Evolutionary conservation across 129 eudicot genomes (phyloP), one percentile per base, ranked within the genome.

Genomic region (Saposhnikovia divaricata): DNA sequence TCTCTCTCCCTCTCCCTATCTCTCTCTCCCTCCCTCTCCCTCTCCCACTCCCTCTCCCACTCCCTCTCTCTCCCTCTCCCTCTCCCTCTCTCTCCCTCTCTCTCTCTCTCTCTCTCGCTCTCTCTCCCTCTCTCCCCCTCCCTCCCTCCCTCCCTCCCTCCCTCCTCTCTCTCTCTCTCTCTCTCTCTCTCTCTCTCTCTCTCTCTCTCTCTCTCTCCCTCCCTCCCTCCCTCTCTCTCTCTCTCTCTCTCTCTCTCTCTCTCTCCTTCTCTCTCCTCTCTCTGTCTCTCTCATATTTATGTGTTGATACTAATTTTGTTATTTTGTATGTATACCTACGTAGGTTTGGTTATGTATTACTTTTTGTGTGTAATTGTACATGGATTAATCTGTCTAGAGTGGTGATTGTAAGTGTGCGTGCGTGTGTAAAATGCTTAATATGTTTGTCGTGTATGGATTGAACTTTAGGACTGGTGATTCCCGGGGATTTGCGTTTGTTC

Each of bases 401-500:
- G 78, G 72, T 72, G 5, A 72, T 73, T 38, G 9, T 37, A 2
- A 34, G 37, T 34, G 37, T 68, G 1, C 12, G 13, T 70, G 39
- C 37, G 51, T 43, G 19, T 78, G 45, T 43, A 16, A 42, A 50
- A 40, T 39, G 18, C 4, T 34, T 25, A 38, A 74, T 16, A 3
- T 43, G 21, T 42, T 5, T 57, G 15, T 38, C 44, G 4, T 12
- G 9, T 38, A 25, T 78, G 28, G 10, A 53, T 40, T 66, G 42
- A 13, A 3, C 79, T 28, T 42, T 61, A 95, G 99, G 93, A 96
- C 98, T 79, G 99, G 99, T 11, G 98, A 96, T 78, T 96, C 99
- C 1, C 84, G 99, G n/a, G 99, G 99, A 5, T 96, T 92, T 88
- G 99, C 99, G 8, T 96, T 96, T 89, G 99, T 96, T 72, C 85